Conservation (phyloP, 129 eudicot genomes). For the Pulicaria dysenterica region DNA sequence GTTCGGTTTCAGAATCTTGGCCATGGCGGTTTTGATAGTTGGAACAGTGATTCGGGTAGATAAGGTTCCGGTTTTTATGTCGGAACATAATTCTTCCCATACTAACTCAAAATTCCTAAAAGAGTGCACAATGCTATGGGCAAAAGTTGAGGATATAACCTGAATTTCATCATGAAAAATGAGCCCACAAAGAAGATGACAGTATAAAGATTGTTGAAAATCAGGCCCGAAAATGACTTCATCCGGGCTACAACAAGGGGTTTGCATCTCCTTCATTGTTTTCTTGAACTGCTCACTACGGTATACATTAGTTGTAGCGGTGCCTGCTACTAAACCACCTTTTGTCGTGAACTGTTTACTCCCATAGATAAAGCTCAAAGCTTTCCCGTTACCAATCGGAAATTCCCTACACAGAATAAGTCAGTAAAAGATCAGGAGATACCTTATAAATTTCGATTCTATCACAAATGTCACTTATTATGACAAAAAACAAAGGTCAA, state of each 20-base stretch:
- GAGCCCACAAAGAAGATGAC: slow-evolving; percentile 92
- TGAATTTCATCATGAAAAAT: slow-evolving; percentile 59
- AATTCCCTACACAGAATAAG: slow-evolving; percentile 50
- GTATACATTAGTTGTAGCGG: slow-evolving; percentile 87
- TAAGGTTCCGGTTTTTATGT: slow-evolving; percentile 62
- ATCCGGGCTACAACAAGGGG: slow-evolving; percentile 82
- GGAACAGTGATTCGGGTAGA: slow-evolving; percentile 64
- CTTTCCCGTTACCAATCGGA: slow-evolving; percentile 78
- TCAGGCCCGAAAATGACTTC: slow-evolving; percentile 92
- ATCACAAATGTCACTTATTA: too few species aligned
- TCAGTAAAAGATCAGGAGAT: not conserved
- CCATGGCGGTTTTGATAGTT: slow-evolving; percentile 55
- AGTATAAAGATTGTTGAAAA: slow-evolving; percentile 88
- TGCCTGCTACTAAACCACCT: slow-evolving; percentile 88
- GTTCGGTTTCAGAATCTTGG: slow-evolving; percentile 65
- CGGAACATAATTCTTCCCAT: slow-evolving; percentile 75
- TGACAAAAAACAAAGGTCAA: too few species aligned
- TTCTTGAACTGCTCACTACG: slow-evolving; percentile 61
- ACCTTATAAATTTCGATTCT: not conserved
- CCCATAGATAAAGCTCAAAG: slow-evolving; percentile 76
- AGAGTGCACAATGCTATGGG: slow-evolving; percentile 89
- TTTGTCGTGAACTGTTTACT: slow-evolving; percentile 79
- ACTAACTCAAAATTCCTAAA: slow-evolving; percentile 70
- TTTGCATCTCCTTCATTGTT: slow-evolving; percentile 71
- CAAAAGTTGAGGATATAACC: slow-evolving; percentile 82